phyloP scores from a whole-genome alignment of 73 alveolate genomes.

The Breviolum minutum region DNA sequence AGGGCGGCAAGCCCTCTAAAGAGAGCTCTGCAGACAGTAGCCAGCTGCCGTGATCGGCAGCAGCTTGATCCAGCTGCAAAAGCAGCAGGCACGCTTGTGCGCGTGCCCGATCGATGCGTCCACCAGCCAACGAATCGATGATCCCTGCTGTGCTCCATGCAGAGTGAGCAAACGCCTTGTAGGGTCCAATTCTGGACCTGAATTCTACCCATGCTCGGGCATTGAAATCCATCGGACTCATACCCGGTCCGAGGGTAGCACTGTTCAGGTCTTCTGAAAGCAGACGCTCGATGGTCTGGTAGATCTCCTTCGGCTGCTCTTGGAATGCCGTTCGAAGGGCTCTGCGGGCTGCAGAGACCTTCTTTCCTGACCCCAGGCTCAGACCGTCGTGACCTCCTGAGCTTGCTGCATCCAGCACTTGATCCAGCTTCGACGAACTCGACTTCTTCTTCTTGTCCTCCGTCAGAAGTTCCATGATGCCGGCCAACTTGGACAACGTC shows the following conservation, averaged over 20 bases:
- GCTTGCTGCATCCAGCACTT: neutral
- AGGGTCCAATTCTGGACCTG: neutral
- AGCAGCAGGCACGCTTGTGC: neutral
- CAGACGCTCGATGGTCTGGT: neutral
- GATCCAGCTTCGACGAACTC: neutral
- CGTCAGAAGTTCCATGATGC: neutral
- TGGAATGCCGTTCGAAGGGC: neutral
- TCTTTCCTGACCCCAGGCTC: neutral
- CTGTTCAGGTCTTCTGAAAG: neutral
- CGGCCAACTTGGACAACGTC: neutral
- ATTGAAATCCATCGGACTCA: neutral
- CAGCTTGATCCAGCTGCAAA: neutral
- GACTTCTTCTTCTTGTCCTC: neutral
- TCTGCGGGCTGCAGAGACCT: neutral
- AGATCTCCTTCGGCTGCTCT: neutral
- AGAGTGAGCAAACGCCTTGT: neutral
- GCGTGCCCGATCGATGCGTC: neutral
- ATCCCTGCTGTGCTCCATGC: neutral
- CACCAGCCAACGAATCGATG: neutral
- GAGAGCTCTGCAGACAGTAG: neutral
- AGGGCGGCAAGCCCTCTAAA: neutral
- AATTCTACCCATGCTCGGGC: conserved; percentile 3
- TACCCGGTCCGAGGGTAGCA: neutral
- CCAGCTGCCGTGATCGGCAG: neutral
- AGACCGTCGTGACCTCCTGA: neutral